Evolutionary conservation across 2,329 filamentous ascomycete species (phyloP), one percentile per base, ranked within the genome.

Genomic region (Cladorrhinum sp.): DNA sequence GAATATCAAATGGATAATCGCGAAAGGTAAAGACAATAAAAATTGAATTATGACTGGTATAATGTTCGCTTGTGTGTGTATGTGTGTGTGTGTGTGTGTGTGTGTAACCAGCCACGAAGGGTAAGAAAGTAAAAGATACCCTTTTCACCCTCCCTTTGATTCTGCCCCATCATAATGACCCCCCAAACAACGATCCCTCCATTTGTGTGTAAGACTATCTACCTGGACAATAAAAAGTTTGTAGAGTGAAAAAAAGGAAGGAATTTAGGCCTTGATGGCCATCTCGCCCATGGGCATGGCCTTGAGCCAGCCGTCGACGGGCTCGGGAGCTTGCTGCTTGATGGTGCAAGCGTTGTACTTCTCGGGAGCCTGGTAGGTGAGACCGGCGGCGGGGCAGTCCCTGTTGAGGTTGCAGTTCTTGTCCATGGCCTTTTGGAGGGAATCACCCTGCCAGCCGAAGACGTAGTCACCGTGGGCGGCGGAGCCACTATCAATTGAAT

Each of bases 401-500:
- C 71, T 66, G 76, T 81, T 77, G 55, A 79, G 76, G 68, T 79
- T 79, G 73, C 78, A 80, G 63, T 65, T 67, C 65, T 74, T 76
- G 71, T 80, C 77, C 76, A 80, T 78, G 67, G 77, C 76, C 71
- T 73, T 77, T 70, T 82, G 80, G 52, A 82, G 75, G 9, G 75
- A 71, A 68, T 80, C 73, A 62, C 73, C 77, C 68, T 81, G 77
- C 79, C 79, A 81, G 60, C 79, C 79, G 68, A 82, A 82, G 63
- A 82, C 70, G 68, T 82, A 82, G 70, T 82, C 80, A 23, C 78
- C 79, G 69, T 82, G 79, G 20, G 78, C 79, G 3, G 78, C 79
- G 23, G 77, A 73, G 28, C 79, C 80, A 39, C 65, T 66, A n/a
- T 3, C 3, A 23, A 24, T 51, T n/a, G n/a, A n/a, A 23, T 28